phyloP scores from a whole-genome alignment of 805 yeast genomes.

The Candida takata region DNA sequence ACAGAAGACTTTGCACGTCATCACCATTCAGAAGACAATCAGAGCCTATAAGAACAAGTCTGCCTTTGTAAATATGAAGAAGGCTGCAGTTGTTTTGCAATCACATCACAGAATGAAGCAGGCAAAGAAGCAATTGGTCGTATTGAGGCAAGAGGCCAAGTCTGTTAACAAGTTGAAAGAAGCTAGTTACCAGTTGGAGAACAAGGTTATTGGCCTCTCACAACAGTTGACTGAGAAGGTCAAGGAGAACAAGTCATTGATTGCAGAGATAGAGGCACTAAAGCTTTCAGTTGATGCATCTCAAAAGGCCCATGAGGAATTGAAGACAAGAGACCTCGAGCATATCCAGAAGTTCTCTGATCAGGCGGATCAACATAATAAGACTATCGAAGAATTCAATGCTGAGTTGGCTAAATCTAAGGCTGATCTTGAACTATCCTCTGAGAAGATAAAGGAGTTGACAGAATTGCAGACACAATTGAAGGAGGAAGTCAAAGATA shows the following conservation, averaged over 20 bases:
- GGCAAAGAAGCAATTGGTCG: constrained; percentile 60
- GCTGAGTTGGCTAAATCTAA: constrained; percentile 50
- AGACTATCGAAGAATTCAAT: constrained; percentile 43
- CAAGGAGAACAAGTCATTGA: constrained; percentile 72
- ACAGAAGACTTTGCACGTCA: constrained; percentile 58
- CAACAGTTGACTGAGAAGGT: constrained; percentile 74
- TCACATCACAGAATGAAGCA: constrained; percentile 66
- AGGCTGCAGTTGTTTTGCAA: constrained; percentile 67
- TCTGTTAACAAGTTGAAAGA: constrained; percentile 86
- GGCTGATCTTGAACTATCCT: constrained; percentile 50
- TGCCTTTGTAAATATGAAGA: constrained; percentile 36
- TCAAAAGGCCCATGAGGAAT: constrained; percentile 42
- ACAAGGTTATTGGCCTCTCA: constrained; percentile 94
- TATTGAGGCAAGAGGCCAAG: constrained; percentile 79
- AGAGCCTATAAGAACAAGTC: constrained; percentile 64
- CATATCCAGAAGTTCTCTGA: constrained; percentile 39
- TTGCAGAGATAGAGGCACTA: constrained; percentile 48
- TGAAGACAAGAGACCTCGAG: constrained; percentile 50
- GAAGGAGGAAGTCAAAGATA: constrained; percentile 54
- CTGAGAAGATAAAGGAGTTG: constrained; percentile 51
- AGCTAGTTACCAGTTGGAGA: constrained; percentile 88
- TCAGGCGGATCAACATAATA: constrained; percentile 40
- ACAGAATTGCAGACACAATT: constrained; percentile 54
- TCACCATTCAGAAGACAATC: constrained; percentile 62
- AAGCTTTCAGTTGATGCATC: constrained; percentile 48